A percentile compares a stretch with the other conserved stretches of the same genome.
These are phyloP conservation scores for Pseudoscleropodium purum DNA, from an alignment of 225 moss, liverwort and hornwort species.

Conservation along the genomic window DNA sequence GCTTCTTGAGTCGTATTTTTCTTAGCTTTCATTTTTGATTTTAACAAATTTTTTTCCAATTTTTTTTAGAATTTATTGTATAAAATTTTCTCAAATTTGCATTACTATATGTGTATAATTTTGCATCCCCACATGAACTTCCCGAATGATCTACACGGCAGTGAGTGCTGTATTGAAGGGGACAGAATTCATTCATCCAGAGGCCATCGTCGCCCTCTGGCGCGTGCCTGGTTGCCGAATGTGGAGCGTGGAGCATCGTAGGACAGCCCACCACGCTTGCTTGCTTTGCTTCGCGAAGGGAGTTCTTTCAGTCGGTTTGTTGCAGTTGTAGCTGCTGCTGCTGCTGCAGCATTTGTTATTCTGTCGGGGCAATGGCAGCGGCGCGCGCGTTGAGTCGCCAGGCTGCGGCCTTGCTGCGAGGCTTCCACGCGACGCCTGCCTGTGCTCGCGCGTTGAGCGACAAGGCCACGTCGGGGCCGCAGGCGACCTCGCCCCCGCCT, in stretches of 20 bases:
- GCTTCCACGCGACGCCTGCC: background rate
- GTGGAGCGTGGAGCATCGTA: background rate
- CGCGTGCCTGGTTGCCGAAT: background rate
- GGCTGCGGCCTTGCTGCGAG: conserved; percentile 6
- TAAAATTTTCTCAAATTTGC: background rate
- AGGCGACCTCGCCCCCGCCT: conserved; percentile 9
- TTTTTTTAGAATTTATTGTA: background rate
- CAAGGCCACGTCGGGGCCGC: conserved; percentile 18
- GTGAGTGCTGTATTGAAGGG: no score
- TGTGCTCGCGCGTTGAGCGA: conserved; percentile 47
- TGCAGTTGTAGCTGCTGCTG: background rate
- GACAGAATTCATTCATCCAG: background rate
- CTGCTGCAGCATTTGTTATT: background rate
- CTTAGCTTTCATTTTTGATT: background rate
- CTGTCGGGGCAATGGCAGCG: background rate
- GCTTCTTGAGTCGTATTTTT: background rate
- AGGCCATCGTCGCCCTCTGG: background rate
- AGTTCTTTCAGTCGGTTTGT: background rate
- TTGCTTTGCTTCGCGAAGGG: background rate
- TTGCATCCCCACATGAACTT: no score
- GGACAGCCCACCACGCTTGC: no score
- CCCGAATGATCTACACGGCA: no score
- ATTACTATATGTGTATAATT: no score
- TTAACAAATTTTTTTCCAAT: background rate
- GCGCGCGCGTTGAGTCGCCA: conserved; percentile 8